A percentile compares a stretch with the other conserved stretches of the same genome.
These are phyloP conservation scores for Truncatella angustata DNA, from an alignment of 2,329 filamentous ascomycete genomes.

Conservation along the genomic window DNA sequence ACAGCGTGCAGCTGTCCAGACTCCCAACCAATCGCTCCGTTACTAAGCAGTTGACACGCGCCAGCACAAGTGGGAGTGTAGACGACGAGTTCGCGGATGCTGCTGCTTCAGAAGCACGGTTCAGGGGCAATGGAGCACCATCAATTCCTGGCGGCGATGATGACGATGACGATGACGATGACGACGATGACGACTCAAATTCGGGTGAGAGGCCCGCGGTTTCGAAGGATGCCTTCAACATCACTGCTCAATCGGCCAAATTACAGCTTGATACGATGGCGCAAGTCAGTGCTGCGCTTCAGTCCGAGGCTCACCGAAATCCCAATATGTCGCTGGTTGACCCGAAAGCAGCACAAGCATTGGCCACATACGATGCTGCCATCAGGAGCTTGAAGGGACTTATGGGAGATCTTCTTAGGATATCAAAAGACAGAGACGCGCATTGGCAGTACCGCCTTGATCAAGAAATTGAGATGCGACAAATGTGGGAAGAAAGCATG, in stretches of 20 bases:
- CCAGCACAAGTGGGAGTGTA: slow-evolving; percentile 47
- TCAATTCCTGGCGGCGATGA: slow-evolving; percentile 37
- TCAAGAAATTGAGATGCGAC: slow-evolving; percentile 84
- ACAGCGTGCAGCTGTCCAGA: slow-evolving; percentile 44
- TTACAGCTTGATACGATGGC: slow-evolving; percentile 88
- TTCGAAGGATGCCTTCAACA: slow-evolving; percentile 92
- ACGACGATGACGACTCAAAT: slow-evolving; percentile 72
- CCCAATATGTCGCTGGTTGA: slow-evolving; percentile 75
- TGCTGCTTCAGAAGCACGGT: slow-evolving; percentile 41
- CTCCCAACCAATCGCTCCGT: slow-evolving; percentile 31
- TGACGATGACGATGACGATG: slow-evolving; percentile 50
- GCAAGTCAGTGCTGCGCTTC: slow-evolving; percentile 79
- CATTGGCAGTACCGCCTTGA: slow-evolving; percentile 97
- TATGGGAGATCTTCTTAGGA: slow-evolving; percentile 82
- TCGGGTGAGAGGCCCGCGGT: slow-evolving; percentile 70
- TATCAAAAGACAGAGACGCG: slow-evolving; percentile 88
- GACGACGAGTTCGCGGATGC: slow-evolving; percentile 52
- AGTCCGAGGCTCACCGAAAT: slow-evolving; percentile 67
- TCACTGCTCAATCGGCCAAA: slow-evolving; percentile 92
- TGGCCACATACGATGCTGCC: slow-evolving; percentile 84
- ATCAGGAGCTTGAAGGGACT: slow-evolving; percentile 84
- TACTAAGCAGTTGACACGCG: slow-evolving; percentile 31
- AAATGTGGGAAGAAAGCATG: slow-evolving; percentile 99
- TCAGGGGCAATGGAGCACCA: slow-evolving; percentile 33
- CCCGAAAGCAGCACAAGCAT: slow-evolving; percentile 70